These are phyloP conservation scores for Pseudogymnoascus sp. DNA, from an alignment of 2,329 filamentous ascomycete species.

Conservation along the genomic window DNA sequence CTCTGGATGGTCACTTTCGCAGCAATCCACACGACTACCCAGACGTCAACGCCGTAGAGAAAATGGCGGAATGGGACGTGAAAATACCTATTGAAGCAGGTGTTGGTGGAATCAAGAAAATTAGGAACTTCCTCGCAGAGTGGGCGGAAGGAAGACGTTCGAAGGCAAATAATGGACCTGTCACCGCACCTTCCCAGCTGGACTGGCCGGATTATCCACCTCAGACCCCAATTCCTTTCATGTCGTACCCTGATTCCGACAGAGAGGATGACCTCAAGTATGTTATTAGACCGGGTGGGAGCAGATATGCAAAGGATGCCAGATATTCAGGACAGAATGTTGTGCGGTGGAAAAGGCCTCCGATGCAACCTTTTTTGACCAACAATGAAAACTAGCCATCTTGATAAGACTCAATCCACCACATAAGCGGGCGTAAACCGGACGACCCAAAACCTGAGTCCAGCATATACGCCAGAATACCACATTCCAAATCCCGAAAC, in stretches of 20 bases:
- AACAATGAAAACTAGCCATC: not conserved
- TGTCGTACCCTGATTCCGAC: not conserved
- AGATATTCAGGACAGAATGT: not conserved
- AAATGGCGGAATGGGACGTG: not conserved
- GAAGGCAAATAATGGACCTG: not conserved
- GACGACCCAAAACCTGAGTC: not conserved
- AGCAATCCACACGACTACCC: not conserved
- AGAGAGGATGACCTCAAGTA: not conserved
- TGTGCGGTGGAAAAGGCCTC: not conserved
- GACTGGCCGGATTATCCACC: not conserved
- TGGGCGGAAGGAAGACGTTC: not conserved
- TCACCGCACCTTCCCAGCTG: not conserved
- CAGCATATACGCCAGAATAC: not conserved
- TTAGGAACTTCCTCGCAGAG: not conserved
- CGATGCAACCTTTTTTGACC: not conserved
- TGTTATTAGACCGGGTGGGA: rapidly evolving
- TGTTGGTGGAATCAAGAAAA: not conserved
- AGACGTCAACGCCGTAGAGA: not conserved
- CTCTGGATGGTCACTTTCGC: slow-evolving; percentile 12
- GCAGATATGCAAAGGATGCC: not conserved
- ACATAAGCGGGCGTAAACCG: not conserved
- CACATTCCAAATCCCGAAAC: not conserved
- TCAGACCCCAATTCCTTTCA: not conserved
- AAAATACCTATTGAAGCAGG: not conserved
- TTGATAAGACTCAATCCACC: not conserved